Evolutionary conservation across 1,284 basidiomycete species (phyloP), one percentile per base, ranked within the genome.

Genomic region (Rhodotorula sp.): DNA sequence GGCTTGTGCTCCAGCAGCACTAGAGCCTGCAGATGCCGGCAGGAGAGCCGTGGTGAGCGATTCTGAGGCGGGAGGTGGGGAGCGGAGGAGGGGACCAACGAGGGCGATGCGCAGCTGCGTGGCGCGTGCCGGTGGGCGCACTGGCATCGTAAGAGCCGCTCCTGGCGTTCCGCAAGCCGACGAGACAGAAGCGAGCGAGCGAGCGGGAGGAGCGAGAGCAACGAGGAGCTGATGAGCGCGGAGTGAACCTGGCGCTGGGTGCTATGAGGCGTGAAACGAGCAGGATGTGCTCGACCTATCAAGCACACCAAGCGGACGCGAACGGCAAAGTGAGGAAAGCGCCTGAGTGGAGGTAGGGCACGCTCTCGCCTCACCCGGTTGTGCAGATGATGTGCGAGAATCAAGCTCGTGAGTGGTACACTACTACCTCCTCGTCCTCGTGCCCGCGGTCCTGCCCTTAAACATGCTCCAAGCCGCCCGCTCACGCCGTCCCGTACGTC

Each of bases 401-500:
- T n/a, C n/a, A n/a, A 44, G 44, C 44, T 44, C 44, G 44, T 21
- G 44, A 44, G 44, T 44, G 44, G 21, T 44, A 44, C 44, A 44
- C 4, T 44, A 17, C 44, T 12, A 22, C 32, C 8, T 34, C 32
- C 29, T 41, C 46, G 17, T 15, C 29, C 32, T 22, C 46, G 9
- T 15, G 15, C 39, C 39, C 39, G 7, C 39, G 15, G 9, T 15
- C 15, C 39, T 9, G 39, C 39, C n/a, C n/a, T n/a, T n/a, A n/a
- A n/a, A n/a, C n/a, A n/a, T n/a, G 39, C 15, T 15, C 39, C 39
- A 39, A 15, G 9, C 9, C 39, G 39, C 44, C 25, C 48, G 10
- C 51, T 55, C 60, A 63, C 7, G 62, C 62, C 39, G 62, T 55
- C 39, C 62, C 62, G 53, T 63, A 63, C 25, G 39, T 46, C 62